Evolutionary conservation across 2,329 filamentous ascomycete species (phyloP).

Genomic region (Aspergillus aculeatus): DNA sequence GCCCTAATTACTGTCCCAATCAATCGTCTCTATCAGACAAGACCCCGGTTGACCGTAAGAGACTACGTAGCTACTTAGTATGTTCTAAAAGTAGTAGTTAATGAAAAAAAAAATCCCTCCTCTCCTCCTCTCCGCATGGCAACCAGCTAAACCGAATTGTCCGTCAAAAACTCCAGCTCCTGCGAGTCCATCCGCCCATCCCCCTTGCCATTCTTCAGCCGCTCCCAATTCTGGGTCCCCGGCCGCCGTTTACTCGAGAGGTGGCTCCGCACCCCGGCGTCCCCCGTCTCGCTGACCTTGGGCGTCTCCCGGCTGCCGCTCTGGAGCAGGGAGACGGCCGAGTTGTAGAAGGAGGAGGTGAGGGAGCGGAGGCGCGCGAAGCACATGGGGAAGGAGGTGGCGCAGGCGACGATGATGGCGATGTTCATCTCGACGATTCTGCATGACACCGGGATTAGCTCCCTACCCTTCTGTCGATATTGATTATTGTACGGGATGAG

Average conservation of each 20-base stretch:
- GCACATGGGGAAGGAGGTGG: slow-evolving; percentile 1
- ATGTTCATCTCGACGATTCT: slow-evolving; percentile 7
- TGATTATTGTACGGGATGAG: no score
- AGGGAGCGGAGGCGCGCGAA: not conserved
- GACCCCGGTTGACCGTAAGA: no score
- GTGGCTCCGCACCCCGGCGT: not conserved
- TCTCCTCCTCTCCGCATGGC: no score
- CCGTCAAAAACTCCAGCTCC: not conserved
- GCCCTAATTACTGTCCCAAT: no score
- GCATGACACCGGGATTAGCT: not conserved
- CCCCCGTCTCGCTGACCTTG: not conserved
- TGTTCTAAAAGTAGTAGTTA: no score
- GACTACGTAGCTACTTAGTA: no score
- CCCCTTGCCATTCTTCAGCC: not conserved
- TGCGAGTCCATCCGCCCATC: not conserved
- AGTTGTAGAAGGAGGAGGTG: not conserved
- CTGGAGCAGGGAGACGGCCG: not conserved
- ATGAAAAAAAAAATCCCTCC: no score
- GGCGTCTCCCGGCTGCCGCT: not conserved
- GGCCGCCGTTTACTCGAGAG: not conserved
- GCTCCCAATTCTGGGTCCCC: not conserved
- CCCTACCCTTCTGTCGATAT: not conserved
- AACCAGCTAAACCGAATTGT: not conserved
- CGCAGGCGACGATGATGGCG: slow-evolving; percentile 6
- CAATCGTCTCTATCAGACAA: no score